Conservation (phyloP, 805 yeast genomes). For the Komagataella mondaviorum region DNA sequence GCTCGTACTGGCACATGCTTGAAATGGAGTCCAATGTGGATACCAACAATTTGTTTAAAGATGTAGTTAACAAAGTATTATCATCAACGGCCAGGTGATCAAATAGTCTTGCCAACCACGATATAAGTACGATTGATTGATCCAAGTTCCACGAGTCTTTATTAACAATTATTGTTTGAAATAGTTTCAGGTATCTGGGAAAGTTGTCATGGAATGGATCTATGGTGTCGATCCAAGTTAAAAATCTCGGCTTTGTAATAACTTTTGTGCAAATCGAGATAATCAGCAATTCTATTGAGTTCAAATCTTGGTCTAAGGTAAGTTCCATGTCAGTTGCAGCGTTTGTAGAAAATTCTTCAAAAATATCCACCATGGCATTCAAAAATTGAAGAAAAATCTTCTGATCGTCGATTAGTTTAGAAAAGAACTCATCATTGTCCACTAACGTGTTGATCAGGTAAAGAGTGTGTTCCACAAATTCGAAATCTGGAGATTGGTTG, state of each 20-base stretch:
- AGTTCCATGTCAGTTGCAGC: background rate
- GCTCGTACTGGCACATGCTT: constrained; percentile 25
- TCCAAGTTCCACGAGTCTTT: constrained; percentile 26
- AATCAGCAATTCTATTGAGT: constrained; percentile 8
- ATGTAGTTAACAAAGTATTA: background rate
- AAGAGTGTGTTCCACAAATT: background rate
- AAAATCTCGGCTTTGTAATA: constrained; percentile 18
- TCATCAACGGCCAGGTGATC: constrained; percentile 9
- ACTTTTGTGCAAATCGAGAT: constrained; percentile 12
- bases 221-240: constrained; percentile 10
- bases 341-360: background rate
- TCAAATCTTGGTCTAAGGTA: constrained; percentile 1
- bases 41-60: constrained; percentile 2
- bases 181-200: constrained; percentile 5
- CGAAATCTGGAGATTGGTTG: background rate
- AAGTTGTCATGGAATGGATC: background rate
- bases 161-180: constrained; percentile 24
- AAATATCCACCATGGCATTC: background rate
- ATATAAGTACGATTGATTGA: constrained; percentile 21
- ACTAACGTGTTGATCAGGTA: background rate
- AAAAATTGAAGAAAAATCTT: background rate
- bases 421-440: background rate
- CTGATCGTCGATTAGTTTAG: background rate
- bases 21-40: constrained; percentile 26
- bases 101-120: constrained; percentile 26